Evolutionary conservation across 2,329 filamentous ascomycete species (phyloP), one percentile per base, ranked within the genome.

Genomic region (Myriosclerotinia scirpicola): DNA sequence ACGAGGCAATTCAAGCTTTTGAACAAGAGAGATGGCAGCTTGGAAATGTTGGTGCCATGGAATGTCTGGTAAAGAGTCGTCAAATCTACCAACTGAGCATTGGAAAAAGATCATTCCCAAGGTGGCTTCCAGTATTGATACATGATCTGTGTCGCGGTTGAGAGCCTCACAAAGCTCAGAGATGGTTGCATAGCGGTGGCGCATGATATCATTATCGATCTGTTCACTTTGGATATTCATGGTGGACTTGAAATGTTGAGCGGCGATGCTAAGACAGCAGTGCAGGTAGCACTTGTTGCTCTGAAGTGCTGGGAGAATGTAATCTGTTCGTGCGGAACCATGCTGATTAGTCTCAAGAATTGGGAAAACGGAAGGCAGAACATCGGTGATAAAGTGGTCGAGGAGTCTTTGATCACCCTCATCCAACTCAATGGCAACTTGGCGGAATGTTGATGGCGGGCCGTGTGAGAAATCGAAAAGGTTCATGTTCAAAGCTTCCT

Each of bases 31-130:
- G 72, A 90, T 90, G 26, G 90, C 94, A 4, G 93, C 93, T 77
- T 96, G 90, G 81, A 98, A 97, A 81, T 99, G 95, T 77, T 96
- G 91, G 80, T 94, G 91, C 95, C 95, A 99, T 30, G 93, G 89
- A 73, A 98, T 96, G 76, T 98, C 93, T 20, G 92, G 90, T 34
- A 97, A 86, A 56, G 85, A 85, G 76, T 97, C 92, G 73, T 95
- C 90, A 46, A 90, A 88, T 73, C 91, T 87, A 64, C 94, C 94
- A 70, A 98, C 94, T 36, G 92, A 90, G 80, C 91, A 95, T 77
- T 97, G 92, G 81, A 97, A 96, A 81, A 97, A 95, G 77, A 97
- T 97, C 86, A 98, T 93, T 62, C 91, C 93, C 6, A 98, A 84
- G 0, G 93, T 93, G 1, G 94, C 93, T 79, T 98, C 94, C 15